Percentiles rank a stretch among this genome's conserved stretches.
These are phyloP conservation scores for Vitis hybrid DNA, from an alignment of 177 flowering plant species.

Conservation along the genomic window DNA sequence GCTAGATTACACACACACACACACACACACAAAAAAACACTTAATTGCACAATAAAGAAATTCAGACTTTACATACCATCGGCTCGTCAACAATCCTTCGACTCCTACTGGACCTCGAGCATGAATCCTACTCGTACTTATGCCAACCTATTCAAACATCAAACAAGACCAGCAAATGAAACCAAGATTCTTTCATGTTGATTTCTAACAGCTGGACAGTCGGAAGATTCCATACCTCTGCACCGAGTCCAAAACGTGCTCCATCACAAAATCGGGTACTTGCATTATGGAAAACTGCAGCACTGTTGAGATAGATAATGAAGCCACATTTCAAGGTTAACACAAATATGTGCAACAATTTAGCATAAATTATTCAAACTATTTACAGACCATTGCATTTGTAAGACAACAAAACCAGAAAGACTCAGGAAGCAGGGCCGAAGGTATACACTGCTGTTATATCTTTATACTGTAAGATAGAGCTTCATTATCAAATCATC, in stretches of 20 bases:
- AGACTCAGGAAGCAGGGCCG: neutral
- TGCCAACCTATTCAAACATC: conserved; percentile 70
- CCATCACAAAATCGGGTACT: conserved; percentile 99
- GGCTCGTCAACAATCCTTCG: conserved; percentile 88
- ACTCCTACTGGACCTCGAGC: conserved; percentile 99
- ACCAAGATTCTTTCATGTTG: too few species aligned
- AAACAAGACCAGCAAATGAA: conserved; percentile 9
- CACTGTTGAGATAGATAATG: conserved; percentile 48
- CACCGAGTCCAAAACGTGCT: conserved; percentile 95
- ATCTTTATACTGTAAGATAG: too few species aligned
- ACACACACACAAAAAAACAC: too few species aligned
- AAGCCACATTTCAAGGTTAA: neutral
- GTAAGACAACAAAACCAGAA: too few species aligned
- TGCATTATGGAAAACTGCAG: conserved; percentile 97
- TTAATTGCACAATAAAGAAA: neutral
- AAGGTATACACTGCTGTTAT: too few species aligned
- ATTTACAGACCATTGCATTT: too few species aligned
- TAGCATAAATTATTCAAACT: too few species aligned
- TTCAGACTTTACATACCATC: conserved; percentile 60
- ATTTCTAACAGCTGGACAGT: neutral
- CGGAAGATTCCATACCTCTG: conserved; percentile 61
- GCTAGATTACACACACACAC: neutral
- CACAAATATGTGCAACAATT: too few species aligned
- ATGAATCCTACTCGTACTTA: conserved; percentile 95
- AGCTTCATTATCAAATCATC: neutral